Conservation (phyloP, 306 rosid species). For the Potentilla sterilis region DNA sequence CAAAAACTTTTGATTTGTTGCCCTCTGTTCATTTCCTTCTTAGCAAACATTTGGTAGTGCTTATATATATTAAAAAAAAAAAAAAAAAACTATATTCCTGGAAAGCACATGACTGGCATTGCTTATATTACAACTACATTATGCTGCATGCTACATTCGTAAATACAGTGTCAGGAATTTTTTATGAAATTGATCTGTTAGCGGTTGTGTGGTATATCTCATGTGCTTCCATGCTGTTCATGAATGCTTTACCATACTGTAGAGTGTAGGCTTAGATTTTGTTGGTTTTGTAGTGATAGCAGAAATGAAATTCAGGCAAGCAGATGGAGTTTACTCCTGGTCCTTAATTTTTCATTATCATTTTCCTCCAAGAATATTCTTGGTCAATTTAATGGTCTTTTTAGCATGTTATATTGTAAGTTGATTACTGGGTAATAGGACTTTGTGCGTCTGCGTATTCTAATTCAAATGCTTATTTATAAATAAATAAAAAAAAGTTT, state of each 20-base stretch:
- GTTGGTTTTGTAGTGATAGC: neutral
- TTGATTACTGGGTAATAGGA: neutral
- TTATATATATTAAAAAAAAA: no score
- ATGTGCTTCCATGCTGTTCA: neutral
- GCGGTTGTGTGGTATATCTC: neutral
- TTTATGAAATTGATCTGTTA: neutral
- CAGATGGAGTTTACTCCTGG: neutral
- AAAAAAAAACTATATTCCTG: no score
- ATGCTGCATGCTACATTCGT: no score
- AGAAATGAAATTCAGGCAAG: constrained; percentile 1
- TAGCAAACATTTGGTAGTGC: no score
- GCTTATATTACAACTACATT: no score
- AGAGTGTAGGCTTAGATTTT: neutral
- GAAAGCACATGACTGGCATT: no score
- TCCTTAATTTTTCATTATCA: neutral
- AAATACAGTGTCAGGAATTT: no score
- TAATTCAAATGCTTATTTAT: neutral
- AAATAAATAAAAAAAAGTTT: neutral
- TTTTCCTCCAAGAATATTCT: neutral
- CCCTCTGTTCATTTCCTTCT: no score
- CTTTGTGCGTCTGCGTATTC: neutral
- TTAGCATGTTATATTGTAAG: neutral
- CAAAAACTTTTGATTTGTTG: no score
- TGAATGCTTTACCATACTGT: neutral
- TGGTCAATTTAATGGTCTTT: neutral